phyloP scores from a whole-genome alignment of 306 rosid species.

The Malus domestica region DNA sequence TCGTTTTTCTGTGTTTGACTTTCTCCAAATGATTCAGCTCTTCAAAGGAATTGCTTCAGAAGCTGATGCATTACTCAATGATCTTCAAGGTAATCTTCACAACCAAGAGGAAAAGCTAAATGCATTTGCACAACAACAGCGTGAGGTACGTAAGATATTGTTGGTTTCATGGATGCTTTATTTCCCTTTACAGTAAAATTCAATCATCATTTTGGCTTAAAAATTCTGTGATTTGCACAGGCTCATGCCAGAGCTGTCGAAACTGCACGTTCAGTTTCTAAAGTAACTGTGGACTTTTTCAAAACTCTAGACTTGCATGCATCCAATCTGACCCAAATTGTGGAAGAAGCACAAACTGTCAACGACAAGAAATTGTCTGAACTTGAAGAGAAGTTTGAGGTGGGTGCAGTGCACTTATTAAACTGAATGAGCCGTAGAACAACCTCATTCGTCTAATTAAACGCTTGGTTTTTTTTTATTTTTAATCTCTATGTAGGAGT shows the following conservation, averaged over 20 bases:
- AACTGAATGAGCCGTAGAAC: slow-evolving; percentile 1
- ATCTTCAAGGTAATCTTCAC: slow-evolving; percentile 86
- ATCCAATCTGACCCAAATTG: slow-evolving; percentile 65
- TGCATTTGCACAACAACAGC: slow-evolving; percentile 85
- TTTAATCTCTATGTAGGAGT: slow-evolving; percentile 45
- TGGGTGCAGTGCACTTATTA: slow-evolving; percentile 21
- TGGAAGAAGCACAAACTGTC: slow-evolving; percentile 79
- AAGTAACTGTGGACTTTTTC: slow-evolving; percentile 77
- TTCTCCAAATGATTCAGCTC: slow-evolving; percentile 51
- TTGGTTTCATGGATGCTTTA: neutral
- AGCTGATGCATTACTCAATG: slow-evolving; percentile 77
- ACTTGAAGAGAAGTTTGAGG: slow-evolving; percentile 96
- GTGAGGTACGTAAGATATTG: slow-evolving; percentile 47
- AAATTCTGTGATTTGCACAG: slow-evolving; percentile 27
- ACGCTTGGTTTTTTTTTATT: neutral
- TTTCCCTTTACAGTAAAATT: slow-evolving; percentile 6
- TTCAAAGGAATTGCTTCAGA: slow-evolving; percentile 90
- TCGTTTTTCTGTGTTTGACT: slow-evolving; percentile 23
- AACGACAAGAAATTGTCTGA: slow-evolving; percentile 69
- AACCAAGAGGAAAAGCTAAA: slow-evolving; percentile 81
- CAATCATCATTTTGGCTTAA: neutral
- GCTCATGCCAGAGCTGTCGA: slow-evolving; percentile 94
- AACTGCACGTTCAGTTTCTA: slow-evolving; percentile 77
- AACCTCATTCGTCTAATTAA: neutral
- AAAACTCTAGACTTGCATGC: slow-evolving; percentile 78